phyloP scores from a whole-genome alignment of 2,329 filamentous ascomycete genomes.

The Monosporascus sp. region DNA sequence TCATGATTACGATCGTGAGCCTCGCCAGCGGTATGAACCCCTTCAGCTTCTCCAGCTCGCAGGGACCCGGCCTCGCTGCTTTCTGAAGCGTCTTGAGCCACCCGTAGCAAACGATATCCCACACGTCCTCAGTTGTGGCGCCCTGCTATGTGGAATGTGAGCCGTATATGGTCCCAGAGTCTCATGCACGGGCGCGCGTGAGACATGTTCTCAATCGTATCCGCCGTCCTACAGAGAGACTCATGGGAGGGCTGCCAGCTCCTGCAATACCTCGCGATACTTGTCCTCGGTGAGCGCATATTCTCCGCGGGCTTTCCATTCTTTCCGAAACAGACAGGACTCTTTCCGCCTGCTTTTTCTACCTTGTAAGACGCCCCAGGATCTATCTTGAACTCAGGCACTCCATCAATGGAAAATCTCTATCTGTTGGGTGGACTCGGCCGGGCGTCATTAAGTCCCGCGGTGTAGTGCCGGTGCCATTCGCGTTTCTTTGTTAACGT shows the following conservation, averaged over 20 bases:
- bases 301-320: too few species aligned
- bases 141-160: slow-evolving; percentile 4
- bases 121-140: slow-evolving; percentile 3
- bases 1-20: not conserved
- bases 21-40: not conserved
- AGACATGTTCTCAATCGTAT: not conserved
- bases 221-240: not conserved
- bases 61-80: not conserved
- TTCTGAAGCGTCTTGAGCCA: not conserved
- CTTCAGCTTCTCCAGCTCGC: not conserved
- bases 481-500: too few species aligned
- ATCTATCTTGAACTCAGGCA: too few species aligned
- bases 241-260: not conserved
- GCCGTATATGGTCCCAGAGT: slow-evolving; percentile 5
- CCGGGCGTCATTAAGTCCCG: too few species aligned
- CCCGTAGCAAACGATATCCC: not conserved
- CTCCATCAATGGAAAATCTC: too few species aligned
- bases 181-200: not conserved
- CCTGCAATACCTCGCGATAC: not conserved
- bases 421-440: too few species aligned
- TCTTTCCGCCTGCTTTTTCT: too few species aligned
- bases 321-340: too few species aligned
- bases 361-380: too few species aligned
- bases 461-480: too few species aligned
- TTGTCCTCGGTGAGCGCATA: not conserved